Evolutionary conservation across 768 basidiomycete species (phyloP), one percentile per base, ranked within the genome.

Genomic region (Rhizopogon roseolus): DNA sequence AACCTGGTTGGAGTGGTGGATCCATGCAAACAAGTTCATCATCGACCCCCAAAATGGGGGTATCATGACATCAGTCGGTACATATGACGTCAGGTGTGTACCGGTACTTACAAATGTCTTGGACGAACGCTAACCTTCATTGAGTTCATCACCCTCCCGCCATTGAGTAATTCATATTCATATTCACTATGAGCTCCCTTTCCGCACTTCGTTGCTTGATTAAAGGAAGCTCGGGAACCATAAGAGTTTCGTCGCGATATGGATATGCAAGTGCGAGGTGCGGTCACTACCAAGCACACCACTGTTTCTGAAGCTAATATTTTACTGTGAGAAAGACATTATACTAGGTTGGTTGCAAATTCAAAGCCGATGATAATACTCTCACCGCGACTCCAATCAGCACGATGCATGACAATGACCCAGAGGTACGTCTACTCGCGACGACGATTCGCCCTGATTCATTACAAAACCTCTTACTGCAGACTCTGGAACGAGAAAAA

Each of bases 381-480:
- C 19, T 25, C 45, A 5, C n/a, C 50, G 50, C 36, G 61, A 62
- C n/a, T 16, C 13, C 1, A 19, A n/a, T 41, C 14, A 75, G 75
- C 66, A 79, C 82, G 14, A 80, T 82, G 72, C 82, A 82, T 57
- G 79, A 80, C 43, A 84, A 83, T 57, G 76, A 81, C 57, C 73
- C 83, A 5, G 72, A 80, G 63, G 82, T 83, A 54, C 22, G 58
- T 57, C 9, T 16, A 8, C 9, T 37, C 7, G 11, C 9, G 16
- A 10, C 9, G 16, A 10, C 5, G 2, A 5, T 1, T 41, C 36
- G 11, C 38, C 16, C 32, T 16, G 1, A 41, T 17, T 49, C 32
- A 5, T n/a, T 8, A 2, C 16, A 19, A 17, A 27, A 51, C 42
- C 19, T 10, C 5, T 14, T n/a, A 32, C 4, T 17, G 19, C 45